phyloP scores from a whole-genome alignment of 768 basidiomycete species.

The Suillus discolor region DNA sequence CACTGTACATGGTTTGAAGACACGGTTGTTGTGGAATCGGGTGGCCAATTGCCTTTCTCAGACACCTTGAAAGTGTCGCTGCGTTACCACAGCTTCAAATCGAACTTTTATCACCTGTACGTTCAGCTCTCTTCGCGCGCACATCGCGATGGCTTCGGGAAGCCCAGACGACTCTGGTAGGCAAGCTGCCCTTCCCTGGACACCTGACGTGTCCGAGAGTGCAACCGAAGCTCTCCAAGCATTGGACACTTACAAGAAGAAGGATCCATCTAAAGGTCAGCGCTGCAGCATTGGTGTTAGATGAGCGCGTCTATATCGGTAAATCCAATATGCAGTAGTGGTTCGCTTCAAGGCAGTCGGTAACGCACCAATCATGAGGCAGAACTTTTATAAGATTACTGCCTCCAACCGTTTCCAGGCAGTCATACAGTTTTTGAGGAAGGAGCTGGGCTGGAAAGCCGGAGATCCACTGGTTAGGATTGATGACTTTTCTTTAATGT shows the following conservation, averaged over 20 bases:
- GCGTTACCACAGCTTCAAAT: not conserved
- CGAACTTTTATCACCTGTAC: not conserved
- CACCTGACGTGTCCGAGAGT: conserved; percentile 34
- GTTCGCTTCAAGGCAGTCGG: conserved; percentile 98
- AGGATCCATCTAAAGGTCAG: conserved; percentile 77
- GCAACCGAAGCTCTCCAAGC: conserved; percentile 62
- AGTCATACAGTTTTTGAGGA: conserved; percentile 90
- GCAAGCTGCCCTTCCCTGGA: conserved; percentile 33
- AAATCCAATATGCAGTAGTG: conserved; percentile 59
- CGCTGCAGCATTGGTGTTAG: not conserved
- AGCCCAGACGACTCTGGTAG: conserved; percentile 39
- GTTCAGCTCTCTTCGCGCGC: conserved; percentile 2
- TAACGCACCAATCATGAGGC: conserved; percentile 98
- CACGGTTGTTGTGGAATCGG: not conserved
- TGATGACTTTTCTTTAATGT: conserved; percentile 48
- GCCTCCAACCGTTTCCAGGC: conserved; percentile 93
- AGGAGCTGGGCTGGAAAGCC: conserved; percentile 84
- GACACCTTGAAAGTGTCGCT: not conserved
- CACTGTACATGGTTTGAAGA: conserved; percentile 16
- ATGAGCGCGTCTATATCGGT: not conserved
- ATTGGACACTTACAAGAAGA: conserved; percentile 85
- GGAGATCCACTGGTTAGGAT: conserved; percentile 78
- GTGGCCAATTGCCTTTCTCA: not conserved
- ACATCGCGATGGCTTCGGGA: conserved; percentile 28
- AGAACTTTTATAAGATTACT: conserved; percentile 98